These are phyloP conservation scores for Parietaria judaica DNA, from an alignment of 306 rosid genomes.

Conservation along the genomic window DNA sequence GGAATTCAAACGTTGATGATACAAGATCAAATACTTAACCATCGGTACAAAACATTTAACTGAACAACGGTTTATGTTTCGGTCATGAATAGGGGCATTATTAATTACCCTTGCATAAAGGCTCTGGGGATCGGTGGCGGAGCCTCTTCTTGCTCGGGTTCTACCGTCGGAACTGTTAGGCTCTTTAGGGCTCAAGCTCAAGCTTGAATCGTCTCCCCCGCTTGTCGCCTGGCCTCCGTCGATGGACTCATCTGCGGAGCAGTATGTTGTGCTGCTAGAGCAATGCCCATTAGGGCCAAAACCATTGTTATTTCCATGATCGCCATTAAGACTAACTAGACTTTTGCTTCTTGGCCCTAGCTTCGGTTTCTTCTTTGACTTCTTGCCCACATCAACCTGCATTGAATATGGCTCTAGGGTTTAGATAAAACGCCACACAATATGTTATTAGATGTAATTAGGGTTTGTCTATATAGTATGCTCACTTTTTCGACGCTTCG, in stretches of 20 bases:
- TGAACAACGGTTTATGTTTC: no score
- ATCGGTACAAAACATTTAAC: no score
- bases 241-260: conserved; percentile 60
- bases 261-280: conserved; percentile 35
- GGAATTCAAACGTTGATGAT: no score
- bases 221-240: conserved; percentile 40
- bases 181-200: conserved; percentile 28
- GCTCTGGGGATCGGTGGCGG: conserved; percentile 77
- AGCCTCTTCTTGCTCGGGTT: conserved; percentile 44
- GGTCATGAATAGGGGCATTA: no score
- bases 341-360: conserved; percentile 20
- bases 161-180: conserved; percentile 31
- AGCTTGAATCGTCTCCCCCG: conserved; percentile 37
- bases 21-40: no score
- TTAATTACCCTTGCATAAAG: conserved; percentile 71
- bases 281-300: conserved; percentile 34
- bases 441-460: no score
- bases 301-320: conserved; percentile 18
- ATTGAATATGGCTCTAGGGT: neutral
- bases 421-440: no score
- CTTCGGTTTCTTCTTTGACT: conserved; percentile 42
- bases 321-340: conserved; percentile 19
- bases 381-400: conserved; percentile 37
- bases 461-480: neutral
- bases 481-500: conserved; percentile 41